A percentile compares a stretch with the other conserved stretches of the same genome.
phyloP scores from a whole-genome alignment of 345 rosid species.

The Firmiana major region DNA sequence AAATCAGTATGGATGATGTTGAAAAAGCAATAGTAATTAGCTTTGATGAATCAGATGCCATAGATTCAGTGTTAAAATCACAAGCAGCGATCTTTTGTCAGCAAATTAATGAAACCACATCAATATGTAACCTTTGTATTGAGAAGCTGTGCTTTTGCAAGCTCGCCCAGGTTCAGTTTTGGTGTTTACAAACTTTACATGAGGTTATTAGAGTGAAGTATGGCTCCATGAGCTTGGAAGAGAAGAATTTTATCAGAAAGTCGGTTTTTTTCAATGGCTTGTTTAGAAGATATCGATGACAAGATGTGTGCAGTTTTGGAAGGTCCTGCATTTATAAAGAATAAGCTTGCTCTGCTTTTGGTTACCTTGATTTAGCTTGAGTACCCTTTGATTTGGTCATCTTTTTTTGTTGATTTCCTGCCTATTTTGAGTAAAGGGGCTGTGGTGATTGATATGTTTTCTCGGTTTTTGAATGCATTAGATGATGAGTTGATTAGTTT shows the following conservation, averaged over 20 bases:
- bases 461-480: conserved; percentile 80
- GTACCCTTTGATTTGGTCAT: conserved; percentile 78
- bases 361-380: conserved; percentile 86
- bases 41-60: conserved; percentile 69
- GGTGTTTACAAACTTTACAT: conserved; percentile 87
- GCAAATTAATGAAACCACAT: conserved; percentile 51
- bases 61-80: conserved; percentile 52
- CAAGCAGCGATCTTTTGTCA: conserved; percentile 59
- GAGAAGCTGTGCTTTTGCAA: conserved; percentile 65
- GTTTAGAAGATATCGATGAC: conserved; percentile 51
- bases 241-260: conserved; percentile 51
- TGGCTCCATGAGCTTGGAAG: conserved; percentile 51
- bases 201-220: conserved; percentile 64
- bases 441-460: conserved; percentile 81
- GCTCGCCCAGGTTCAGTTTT: conserved; percentile 79
- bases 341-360: conserved; percentile 92
- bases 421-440: conserved; percentile 57
- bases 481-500: conserved; percentile 90
- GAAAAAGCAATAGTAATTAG: conserved; percentile 77
- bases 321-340: conserved; percentile 74
- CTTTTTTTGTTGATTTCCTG: conserved; percentile 74
- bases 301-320: conserved; percentile 41
- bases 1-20: conserved; percentile 66
- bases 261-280: conserved; percentile 72
- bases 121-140: conserved; percentile 56